Evolutionary conservation across 495 filamentous ascomycete genomes (phyloP).

Genomic region (Penicillium paradoxum): DNA sequence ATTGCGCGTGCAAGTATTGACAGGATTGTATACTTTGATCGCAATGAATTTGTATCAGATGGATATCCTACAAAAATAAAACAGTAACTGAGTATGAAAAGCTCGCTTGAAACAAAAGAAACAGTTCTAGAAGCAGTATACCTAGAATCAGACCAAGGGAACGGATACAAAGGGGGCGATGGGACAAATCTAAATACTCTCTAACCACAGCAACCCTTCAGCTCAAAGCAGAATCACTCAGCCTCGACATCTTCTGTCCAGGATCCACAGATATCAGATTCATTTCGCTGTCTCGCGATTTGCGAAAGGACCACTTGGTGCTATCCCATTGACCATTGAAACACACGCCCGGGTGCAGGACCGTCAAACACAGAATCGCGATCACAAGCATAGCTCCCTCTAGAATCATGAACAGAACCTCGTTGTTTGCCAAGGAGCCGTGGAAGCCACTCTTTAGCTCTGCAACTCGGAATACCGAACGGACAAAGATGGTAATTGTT

Average conservation of each 20-base stretch:
- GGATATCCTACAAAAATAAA: too few relatives aligned
- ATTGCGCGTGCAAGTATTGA: too few relatives aligned
- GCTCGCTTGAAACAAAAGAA: too few relatives aligned
- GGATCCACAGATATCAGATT: background rate
- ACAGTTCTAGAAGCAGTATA: too few relatives aligned
- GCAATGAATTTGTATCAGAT: too few relatives aligned
- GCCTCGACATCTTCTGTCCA: background rate
- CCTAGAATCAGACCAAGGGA: too few relatives aligned
- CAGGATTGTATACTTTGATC: too few relatives aligned
- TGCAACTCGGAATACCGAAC: slow-evolving; percentile 58
- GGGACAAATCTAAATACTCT: background rate
- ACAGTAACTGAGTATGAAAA: too few relatives aligned
- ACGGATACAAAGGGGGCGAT: too few relatives aligned
- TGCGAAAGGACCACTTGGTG: background rate
- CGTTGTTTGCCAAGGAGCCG: slow-evolving; percentile 50
- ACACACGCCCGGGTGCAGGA: background rate
- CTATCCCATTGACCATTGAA: background rate
- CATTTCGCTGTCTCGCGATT: background rate
- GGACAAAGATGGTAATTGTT: slow-evolving; percentile 56
- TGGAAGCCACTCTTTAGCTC: slow-evolving; percentile 58
- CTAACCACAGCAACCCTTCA: background rate
- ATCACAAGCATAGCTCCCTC: slow-evolving; percentile 63
- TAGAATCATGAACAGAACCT: slow-evolving; percentile 62
- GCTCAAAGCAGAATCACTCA: background rate
- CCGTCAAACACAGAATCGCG: slow-evolving; percentile 47